Evolutionary conservation across 2,329 filamentous ascomycete species (phyloP).

Genomic region (Trichoderma sp.): DNA sequence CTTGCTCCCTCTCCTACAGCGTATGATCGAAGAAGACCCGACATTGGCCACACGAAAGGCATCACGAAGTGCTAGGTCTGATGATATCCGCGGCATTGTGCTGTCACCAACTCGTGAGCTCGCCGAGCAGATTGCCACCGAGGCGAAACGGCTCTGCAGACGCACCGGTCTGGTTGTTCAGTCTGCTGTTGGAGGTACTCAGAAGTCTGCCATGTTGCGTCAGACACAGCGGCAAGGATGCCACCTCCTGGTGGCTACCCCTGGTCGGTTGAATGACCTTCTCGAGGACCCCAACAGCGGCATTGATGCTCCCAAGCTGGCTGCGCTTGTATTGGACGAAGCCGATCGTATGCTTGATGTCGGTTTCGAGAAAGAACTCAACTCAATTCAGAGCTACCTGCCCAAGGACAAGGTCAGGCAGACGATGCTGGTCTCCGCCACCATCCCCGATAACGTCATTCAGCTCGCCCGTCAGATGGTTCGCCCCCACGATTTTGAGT

Average conservation of each 20-base stretch:
- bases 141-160: slow-evolving; percentile 66
- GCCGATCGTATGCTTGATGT: slow-evolving; percentile 98
- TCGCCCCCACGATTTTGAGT: slow-evolving; percentile 76
- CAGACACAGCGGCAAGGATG: slow-evolving; percentile 73
- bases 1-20: slow-evolving; percentile 79
- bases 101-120: slow-evolving; percentile 79
- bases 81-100: slow-evolving; percentile 67
- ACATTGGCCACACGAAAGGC: slow-evolving; percentile 50
- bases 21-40: slow-evolving; percentile 65
- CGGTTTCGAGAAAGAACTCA: slow-evolving; percentile 69
- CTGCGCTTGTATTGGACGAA: slow-evolving; percentile 92
- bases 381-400: slow-evolving; percentile 58
- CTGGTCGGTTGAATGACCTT: slow-evolving; percentile 81
- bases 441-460: slow-evolving; percentile 81
- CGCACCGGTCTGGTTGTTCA: slow-evolving; percentile 65
- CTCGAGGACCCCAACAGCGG: slow-evolving; percentile 62
- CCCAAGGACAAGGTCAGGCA: slow-evolving; percentile 67
- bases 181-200: slow-evolving; percentile 88
- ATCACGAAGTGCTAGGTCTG: slow-evolving; percentile 38
- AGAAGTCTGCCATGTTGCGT: slow-evolving; percentile 65
- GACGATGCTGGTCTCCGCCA: slow-evolving; percentile 93
- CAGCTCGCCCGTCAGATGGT: slow-evolving; percentile 74
- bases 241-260: slow-evolving; percentile 86
- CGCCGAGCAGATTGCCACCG: slow-evolving; percentile 74
- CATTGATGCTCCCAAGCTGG: slow-evolving; percentile 74